Evolutionary conservation across 2,329 filamentous ascomycete genomes (phyloP).

Genomic region (Penicillium freii): DNA sequence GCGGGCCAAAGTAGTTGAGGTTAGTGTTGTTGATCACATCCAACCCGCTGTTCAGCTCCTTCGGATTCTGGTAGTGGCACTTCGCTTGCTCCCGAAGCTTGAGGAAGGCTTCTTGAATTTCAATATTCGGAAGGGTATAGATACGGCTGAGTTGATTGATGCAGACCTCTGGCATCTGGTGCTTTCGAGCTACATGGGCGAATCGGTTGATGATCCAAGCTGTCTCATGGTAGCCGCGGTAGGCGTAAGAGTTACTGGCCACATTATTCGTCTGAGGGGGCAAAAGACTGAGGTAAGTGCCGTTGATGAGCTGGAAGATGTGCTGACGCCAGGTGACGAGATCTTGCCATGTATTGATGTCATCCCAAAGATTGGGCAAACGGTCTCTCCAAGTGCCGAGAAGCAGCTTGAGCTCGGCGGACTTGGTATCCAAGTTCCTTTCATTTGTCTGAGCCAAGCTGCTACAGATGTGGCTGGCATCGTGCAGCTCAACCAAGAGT

Average conservation of each 20-base stretch:
- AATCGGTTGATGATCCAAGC: slow-evolving; percentile 99
- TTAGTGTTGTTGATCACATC: slow-evolving; percentile 99
- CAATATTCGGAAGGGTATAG: slow-evolving; percentile 97
- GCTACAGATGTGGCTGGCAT: slow-evolving; percentile 93
- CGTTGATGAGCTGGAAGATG: slow-evolving; percentile 96
- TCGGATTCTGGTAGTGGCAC: slow-evolving; percentile 94
- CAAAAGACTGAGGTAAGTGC: slow-evolving; percentile 81
- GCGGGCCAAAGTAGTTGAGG: slow-evolving; percentile 92
- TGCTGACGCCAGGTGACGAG: slow-evolving; percentile 99
- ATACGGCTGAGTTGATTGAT: slow-evolving; percentile 96
- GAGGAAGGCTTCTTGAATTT: slow-evolving; percentile 98
- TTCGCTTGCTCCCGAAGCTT: slow-evolving; percentile 98
- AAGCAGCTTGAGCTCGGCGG: slow-evolving; percentile 89
- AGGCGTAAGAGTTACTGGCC: slow-evolving; percentile 89
- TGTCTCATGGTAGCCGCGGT: slow-evolving; percentile 96
- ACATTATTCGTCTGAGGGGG: slow-evolving; percentile 77
- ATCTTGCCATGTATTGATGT: slow-evolving; percentile 99
- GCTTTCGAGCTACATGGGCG: slow-evolving; percentile 94
- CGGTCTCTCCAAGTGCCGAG: slow-evolving; percentile 94
- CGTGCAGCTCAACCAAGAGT: slow-evolving; percentile 92
- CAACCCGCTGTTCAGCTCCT: slow-evolving; percentile 85
- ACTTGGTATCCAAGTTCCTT: slow-evolving; percentile 86
- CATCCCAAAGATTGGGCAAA: slow-evolving; percentile 96
- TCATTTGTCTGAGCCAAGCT: slow-evolving; percentile 83
- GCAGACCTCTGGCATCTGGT: slow-evolving; percentile 94